Base-by-base conservation (phyloP, 2,329 filamentous ascomycete genomes). In the Chalaropsis ovoidea region DNA sequence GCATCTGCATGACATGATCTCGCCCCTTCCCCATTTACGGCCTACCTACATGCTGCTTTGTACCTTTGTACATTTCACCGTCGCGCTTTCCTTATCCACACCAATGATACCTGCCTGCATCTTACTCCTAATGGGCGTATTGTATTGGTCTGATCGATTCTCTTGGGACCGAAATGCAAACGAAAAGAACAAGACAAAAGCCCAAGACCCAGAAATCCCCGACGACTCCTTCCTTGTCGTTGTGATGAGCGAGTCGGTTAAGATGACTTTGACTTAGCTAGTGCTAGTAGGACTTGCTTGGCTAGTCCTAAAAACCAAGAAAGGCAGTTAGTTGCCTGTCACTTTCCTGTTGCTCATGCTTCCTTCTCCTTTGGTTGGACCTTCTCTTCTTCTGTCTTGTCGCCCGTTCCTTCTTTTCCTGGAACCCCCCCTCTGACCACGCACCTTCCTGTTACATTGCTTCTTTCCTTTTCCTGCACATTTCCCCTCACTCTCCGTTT, bases 321-420 rank as follows among this genome's bases (percentile, higher is more conserved):
- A 58, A 58, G 54, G 54, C 31, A 58, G 54, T 58, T 58, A 58
- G 54, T 58, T 58, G 54, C 54, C 54, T 58, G 54, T 58, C 54
- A 58, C 31, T 22, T 27, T 52, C 47, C 47, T 52, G 47, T 52
- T 24, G 11, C 47, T 52, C 24, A 42, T 42, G 60, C 22, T 61
- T 43, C 42, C 13, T 61, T 41, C 39, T 45, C 13, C 24, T 42
- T 62, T 5, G 45, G 19, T 62, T 62, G 31, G 15, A 22, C 42
- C 19, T n/a, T 49, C 17, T 49, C 13, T 22, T 62, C 35, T 19
- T 22, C 43, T 60, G 45, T 27, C 22, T 19, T 24, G 61, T 19
- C 27, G 19, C 13, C 13, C 22, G 39, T 27, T 64, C n/a, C 47
- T 43, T 39, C 31, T 64, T 49, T 64, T 22, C 13, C 19, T 45